A percentile compares a stretch with the other conserved stretches of the same genome.
Evolutionary conservation across 306 rosid species (phyloP).

Genomic region (Inga leiocalycina): DNA sequence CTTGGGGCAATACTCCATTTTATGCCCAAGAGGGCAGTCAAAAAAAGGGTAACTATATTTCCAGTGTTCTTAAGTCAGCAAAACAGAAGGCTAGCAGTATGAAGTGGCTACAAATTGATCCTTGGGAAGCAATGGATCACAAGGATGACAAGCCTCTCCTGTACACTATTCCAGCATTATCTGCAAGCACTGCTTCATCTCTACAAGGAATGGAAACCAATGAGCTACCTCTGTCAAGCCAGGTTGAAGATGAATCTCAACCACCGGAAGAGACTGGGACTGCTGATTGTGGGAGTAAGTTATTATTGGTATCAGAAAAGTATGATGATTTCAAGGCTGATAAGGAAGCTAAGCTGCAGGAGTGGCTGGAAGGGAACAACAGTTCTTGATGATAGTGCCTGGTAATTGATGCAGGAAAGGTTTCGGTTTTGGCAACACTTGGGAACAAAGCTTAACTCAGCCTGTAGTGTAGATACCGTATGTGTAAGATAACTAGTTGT

Average conservation of each 20-base stretch:
- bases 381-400: conserved; percentile 15
- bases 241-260: conserved; percentile 48
- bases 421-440: conserved; percentile 15
- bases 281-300: conserved; percentile 28
- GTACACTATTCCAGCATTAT: conserved; percentile 30
- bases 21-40: conserved; percentile 40
- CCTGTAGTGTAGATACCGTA: conserved; percentile 33
- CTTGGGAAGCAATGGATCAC: conserved; percentile 24
- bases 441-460: conserved; percentile 18
- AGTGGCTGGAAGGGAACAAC: conserved; percentile 73
- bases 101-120: conserved; percentile 56
- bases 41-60: conserved; percentile 57
- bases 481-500: background rate
- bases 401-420: conserved; percentile 37
- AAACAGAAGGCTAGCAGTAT: conserved; percentile 57
- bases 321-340: conserved; percentile 74
- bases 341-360: conserved; percentile 70
- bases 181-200: conserved; percentile 50
- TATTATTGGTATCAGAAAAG: conserved; percentile 47
- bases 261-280: conserved; percentile 32
- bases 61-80: conserved; percentile 69
- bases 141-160: conserved; percentile 39
- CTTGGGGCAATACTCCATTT: conserved; percentile 47
- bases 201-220: conserved; percentile 50
- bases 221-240: conserved; percentile 49